Evolutionary conservation across 495 filamentous ascomycete species (phyloP).

Genomic region (Xylaria venustula): DNA sequence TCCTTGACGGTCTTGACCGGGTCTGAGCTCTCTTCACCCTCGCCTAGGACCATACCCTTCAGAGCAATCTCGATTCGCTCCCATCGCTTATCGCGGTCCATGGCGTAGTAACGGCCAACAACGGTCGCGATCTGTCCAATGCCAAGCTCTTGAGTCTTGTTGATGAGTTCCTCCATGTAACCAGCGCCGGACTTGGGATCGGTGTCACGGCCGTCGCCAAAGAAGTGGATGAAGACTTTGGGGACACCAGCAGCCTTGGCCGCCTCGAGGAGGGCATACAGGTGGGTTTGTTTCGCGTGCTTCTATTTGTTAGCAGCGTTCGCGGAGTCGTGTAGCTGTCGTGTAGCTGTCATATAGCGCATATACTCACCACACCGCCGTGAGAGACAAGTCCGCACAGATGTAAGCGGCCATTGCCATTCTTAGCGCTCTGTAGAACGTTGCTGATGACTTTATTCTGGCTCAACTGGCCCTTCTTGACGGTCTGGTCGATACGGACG

Average conservation of each 20-base stretch:
- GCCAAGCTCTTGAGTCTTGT: slow-evolving; percentile 77
- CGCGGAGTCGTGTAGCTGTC: too few species aligned
- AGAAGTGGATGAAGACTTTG: slow-evolving; percentile 97
- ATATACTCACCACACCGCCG: slow-evolving; percentile 72
- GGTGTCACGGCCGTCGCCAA: slow-evolving; percentile 95
- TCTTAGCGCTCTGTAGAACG: slow-evolving; percentile 77
- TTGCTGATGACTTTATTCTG: slow-evolving; percentile 76
- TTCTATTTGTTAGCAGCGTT: slow-evolving; percentile 26
- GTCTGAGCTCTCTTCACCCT: slow-evolving; percentile 81
- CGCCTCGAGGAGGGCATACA: slow-evolving; percentile 79
- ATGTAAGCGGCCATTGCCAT: slow-evolving; percentile 87
- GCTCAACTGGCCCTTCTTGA: slow-evolving; percentile 83
- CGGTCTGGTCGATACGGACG: slow-evolving; percentile 91
- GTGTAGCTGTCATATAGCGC: not conserved
- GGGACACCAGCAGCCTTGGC: slow-evolving; percentile 86
- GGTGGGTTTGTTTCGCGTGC: slow-evolving; percentile 92
- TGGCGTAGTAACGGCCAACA: slow-evolving; percentile 94
- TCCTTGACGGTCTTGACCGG: slow-evolving; percentile 83
- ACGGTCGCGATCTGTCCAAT: slow-evolving; percentile 87
- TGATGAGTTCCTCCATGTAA: slow-evolving; percentile 82
- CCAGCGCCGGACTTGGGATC: slow-evolving; percentile 87
- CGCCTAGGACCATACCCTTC: slow-evolving; percentile 79
- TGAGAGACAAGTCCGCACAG: slow-evolving; percentile 87
- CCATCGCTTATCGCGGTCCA: slow-evolving; percentile 99
- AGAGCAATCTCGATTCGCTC: slow-evolving; percentile 87